Conservation (phyloP, 202 grass and related monocot species). For the Setaria viridis region DNA sequence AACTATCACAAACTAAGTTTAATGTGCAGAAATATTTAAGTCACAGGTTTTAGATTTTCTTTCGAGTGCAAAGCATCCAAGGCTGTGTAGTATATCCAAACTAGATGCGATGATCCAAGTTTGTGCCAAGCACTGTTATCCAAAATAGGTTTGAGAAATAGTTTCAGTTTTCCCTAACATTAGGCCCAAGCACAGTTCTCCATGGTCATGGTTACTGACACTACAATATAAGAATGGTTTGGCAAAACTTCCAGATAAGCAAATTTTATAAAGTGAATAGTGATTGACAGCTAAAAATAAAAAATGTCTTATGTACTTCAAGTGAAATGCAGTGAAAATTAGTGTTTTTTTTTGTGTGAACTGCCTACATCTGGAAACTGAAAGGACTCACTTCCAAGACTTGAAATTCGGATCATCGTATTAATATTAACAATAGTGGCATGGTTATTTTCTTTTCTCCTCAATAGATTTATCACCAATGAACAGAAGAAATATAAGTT, state of each 20-base stretch:
- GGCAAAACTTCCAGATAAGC: neutral
- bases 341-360: neutral
- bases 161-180: neutral
- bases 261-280: neutral
- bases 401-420: neutral
- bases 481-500: neutral
- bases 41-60: neutral
- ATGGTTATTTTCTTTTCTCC: neutral
- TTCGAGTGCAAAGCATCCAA: neutral
- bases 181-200: neutral
- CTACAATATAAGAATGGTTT: neutral
- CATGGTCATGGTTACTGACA: neutral
- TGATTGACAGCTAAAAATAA: neutral
- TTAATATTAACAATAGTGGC: neutral
- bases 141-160: conserved; percentile 20
- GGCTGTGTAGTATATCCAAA: neutral
- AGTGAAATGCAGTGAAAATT: neutral
- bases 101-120: neutral
- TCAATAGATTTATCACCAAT: neutral
- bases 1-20: conserved; percentile 2
- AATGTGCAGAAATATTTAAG: neutral
- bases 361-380: neutral
- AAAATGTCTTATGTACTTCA: neutral
- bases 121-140: neutral
- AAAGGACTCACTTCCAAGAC: too few relatives aligned